Evolutionary conservation across 192 early-diverging fungal species (phyloP), one percentile per base, ranked within the genome.

Genomic region (Chytriomyces sp.): DNA sequence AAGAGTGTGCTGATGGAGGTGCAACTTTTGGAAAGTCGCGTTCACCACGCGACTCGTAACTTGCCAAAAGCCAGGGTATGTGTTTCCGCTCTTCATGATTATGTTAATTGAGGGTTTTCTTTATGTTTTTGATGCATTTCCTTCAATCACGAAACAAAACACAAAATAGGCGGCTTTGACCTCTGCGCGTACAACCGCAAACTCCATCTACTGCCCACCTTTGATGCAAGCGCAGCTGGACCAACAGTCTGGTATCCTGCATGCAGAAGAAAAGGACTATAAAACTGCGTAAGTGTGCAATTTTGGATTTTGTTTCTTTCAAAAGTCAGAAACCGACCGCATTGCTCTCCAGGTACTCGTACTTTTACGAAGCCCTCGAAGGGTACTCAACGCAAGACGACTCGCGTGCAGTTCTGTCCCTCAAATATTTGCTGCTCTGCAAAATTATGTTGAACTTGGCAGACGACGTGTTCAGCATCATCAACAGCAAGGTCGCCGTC

Each of bases 401-500:
- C 78, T 79, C 91, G 47, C 88, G 91, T 61, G 96, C 95, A 61
- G 89, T 98, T 10, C 87, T 92, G 67, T 96, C 94, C 5, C 87
- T 99, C 75, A 97, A 97, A 80, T 99, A 98, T 86, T 96, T 99
- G 96, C 82, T 99, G 61, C 87, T 99, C 59, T 98, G 96, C 90
- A 98, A 99, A 82, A 94, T 99, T 77, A 99, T 99, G 98, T 88
- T 97, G 50, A 97, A 96, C 86, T 80, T 94, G 88, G 93, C 98
- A 6, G 96, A 98, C 43, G 97, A 99, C 80, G 96, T 99, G 16
- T 86, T 94, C 59, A 82, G 90, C 4, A 93, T 99, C 76, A 87
- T 96, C 79, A 93, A 95, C 79, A 93, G 94, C 46, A 98, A 98
- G 78, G 84, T 96, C 5, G 98, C 96, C 0, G 81, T 93, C 45